Base-by-base conservation (phyloP, 805 yeast species). In the Citeromyces nyonsensis region DNA sequence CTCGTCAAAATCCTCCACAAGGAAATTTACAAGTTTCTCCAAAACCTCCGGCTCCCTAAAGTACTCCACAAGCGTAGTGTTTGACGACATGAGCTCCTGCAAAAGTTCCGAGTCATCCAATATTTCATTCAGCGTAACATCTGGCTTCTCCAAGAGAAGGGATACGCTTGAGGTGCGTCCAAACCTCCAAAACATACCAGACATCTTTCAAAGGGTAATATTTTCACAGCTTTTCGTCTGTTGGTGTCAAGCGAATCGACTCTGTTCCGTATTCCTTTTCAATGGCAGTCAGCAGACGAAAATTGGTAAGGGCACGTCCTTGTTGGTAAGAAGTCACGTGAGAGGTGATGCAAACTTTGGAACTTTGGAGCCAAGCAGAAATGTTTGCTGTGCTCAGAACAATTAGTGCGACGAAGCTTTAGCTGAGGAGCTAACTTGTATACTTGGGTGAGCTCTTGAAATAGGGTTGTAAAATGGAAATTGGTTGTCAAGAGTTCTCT, bases 1-100 rank as follows among this genome's bases (percentile, higher is more conserved):
- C 8, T 42, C 44, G 15, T 48, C 51, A 26, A 40, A 64, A 10
- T 58, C 74, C 31, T 53, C 55, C 25, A 73, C 71, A 28, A 85
- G 66, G 43, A 71, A 73, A 26, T 76, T 72, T 22, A 88, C 71
- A 36, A 88, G 63, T 35, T 72, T 70, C 33, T 61, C 65, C 37
- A 88, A 51, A 10, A 83, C 71, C 33, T 74, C 80, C 10, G 91
- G 85, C 46, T 81, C 82, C 39, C 88, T 66, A 35, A 91, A 59
- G 44, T 76, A 76, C 44, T 84, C 91, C 26, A 86, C 62, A 32
- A 91, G 63, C 47, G 79, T 77, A 29, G 76, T 65, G 49, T 80
- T 80, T 12, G 84, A 74, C 14, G 78, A 69, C 39, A 77, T 56
- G 25, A 83, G 57, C 48, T 82, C 91, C 36, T 80, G 80, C 18